Evolutionary conservation across 139 green algal species (phyloP).

Genomic region (Micractinium conductrix): DNA sequence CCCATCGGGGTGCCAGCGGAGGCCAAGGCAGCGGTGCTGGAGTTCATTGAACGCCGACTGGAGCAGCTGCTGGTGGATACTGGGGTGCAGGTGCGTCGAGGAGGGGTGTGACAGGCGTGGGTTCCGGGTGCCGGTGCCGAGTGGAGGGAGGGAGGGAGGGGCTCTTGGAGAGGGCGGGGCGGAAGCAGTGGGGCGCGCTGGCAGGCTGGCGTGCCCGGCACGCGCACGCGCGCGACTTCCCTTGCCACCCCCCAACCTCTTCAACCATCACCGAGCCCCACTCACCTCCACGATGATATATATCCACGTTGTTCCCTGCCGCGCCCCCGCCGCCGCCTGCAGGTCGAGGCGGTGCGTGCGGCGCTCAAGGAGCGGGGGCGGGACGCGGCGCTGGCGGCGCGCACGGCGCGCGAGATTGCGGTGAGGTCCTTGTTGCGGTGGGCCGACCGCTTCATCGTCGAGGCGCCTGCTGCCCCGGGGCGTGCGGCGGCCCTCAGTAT

Average conservation of each 20-base stretch:
- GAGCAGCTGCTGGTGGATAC: constrained; percentile 94
- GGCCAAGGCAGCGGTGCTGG: constrained; percentile 41
- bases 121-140: constrained; percentile 33
- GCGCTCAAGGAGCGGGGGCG: constrained; percentile 84
- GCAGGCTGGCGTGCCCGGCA: too few species aligned
- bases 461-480: too few species aligned
- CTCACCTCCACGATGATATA: too few species aligned
- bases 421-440: too few species aligned
- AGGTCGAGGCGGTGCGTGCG: constrained; percentile 80
- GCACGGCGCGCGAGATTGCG: constrained; percentile 75
- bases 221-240: too few species aligned
- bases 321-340: constrained; percentile 71
- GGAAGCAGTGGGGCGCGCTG: neutral
- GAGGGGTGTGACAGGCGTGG: neutral
- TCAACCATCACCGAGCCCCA: too few species aligned
- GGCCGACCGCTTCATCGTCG: too few species aligned
- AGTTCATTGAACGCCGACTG: constrained; percentile 67
- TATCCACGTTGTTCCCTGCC: too few species aligned
- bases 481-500: too few species aligned
- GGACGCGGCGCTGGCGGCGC: constrained; percentile 76
- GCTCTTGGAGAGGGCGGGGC: constrained; percentile 42
- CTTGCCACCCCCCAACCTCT: too few species aligned
- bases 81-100: constrained; percentile 31
- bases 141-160: neutral
- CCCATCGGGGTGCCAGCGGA: constrained; percentile 69